These are phyloP conservation scores for Exutisphaerella laricina DNA, from an alignment of 2,329 filamentous ascomycete species.

Conservation along the genomic window DNA sequence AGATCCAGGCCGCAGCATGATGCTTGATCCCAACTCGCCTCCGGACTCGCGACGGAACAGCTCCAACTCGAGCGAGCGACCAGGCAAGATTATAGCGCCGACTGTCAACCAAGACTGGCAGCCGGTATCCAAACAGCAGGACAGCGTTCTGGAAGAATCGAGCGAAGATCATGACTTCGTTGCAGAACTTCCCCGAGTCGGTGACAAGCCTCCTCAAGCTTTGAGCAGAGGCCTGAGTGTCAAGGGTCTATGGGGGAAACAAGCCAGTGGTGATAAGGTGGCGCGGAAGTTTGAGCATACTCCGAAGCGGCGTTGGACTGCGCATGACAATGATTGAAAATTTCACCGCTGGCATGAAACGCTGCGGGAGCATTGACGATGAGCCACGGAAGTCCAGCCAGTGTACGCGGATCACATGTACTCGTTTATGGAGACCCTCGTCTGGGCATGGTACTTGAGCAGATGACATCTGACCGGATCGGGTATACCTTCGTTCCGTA, in stretches of 20 bases:
- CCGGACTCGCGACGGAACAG: constrained; percentile 18
- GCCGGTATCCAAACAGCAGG: constrained; percentile 5
- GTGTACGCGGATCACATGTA: too few species aligned
- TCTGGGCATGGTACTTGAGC: too few species aligned
- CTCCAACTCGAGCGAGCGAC: constrained; percentile 2
- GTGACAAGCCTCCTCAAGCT: constrained; percentile 17
- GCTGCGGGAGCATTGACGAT: constrained; percentile 10
- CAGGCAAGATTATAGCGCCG: background rate
- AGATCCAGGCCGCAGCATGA: constrained; percentile 26
- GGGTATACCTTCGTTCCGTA: too few species aligned
- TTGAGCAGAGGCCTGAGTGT: constrained; percentile 27
- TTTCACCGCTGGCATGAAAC: constrained; percentile 11
- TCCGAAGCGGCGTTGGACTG: constrained; percentile 22
- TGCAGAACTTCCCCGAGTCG: constrained; percentile 16
- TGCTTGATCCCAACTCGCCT: constrained; percentile 33
- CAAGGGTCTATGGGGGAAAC: constrained; percentile 43
- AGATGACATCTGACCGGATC: too few species aligned
- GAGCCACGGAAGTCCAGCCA: too few species aligned
- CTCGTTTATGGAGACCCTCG: too few species aligned
- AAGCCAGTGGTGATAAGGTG: constrained; percentile 17
- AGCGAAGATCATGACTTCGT: constrained; percentile 17
- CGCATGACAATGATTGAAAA: constrained; percentile 20
- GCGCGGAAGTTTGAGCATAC: constrained; percentile 11
- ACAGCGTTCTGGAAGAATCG: constrained; percentile 16
- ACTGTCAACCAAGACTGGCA: constrained; percentile 5